phyloP scores from a whole-genome alignment of 306 rosid genomes.

The Echinosophora koreensis region DNA sequence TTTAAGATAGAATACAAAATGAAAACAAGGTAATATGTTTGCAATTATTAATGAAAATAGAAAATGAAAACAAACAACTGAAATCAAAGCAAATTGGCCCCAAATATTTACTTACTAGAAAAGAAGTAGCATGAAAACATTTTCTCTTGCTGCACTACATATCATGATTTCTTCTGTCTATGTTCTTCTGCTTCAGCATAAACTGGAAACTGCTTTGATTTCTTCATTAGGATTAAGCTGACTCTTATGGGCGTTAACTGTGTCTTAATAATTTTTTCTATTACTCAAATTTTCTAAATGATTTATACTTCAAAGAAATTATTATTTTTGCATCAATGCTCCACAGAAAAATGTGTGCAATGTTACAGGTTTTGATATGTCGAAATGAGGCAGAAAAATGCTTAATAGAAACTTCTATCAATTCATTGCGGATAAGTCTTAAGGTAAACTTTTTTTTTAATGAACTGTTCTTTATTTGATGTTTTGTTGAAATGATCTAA shows the following conservation, averaged over 20 bases:
- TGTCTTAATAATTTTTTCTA: neutral
- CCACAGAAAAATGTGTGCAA: slow-evolving; percentile 7
- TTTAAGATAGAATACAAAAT: too few species aligned
- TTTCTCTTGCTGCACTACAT: slow-evolving; percentile 11
- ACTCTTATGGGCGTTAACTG: neutral
- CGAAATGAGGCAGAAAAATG: slow-evolving; percentile 97
- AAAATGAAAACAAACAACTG: too few species aligned
- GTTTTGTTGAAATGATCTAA: slow-evolving; percentile 36
- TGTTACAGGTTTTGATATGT: slow-evolving; percentile 85
- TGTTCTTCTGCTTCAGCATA: slow-evolving; percentile 26
- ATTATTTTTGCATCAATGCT: slow-evolving; percentile 28
- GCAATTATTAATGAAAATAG: too few species aligned
- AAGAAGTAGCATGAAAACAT: slow-evolving; percentile 19
- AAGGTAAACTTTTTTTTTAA: slow-evolving; percentile 59
- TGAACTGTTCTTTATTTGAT: neutral
- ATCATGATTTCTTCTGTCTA: slow-evolving; percentile 29
- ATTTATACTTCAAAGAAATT: slow-evolving; percentile 5
- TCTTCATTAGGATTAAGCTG: slow-evolving; percentile 20
- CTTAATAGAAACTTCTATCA: slow-evolving; percentile 93
- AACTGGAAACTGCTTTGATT: slow-evolving; percentile 25
- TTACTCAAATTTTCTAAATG: slow-evolving; percentile 20
- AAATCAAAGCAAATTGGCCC: too few species aligned
- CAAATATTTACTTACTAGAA: neutral
- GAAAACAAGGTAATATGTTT: neutral
- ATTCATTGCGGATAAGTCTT: slow-evolving; percentile 94